Evolutionary conservation across 345 rosid species (phyloP).

Genomic region (Durio zibethinus): DNA sequence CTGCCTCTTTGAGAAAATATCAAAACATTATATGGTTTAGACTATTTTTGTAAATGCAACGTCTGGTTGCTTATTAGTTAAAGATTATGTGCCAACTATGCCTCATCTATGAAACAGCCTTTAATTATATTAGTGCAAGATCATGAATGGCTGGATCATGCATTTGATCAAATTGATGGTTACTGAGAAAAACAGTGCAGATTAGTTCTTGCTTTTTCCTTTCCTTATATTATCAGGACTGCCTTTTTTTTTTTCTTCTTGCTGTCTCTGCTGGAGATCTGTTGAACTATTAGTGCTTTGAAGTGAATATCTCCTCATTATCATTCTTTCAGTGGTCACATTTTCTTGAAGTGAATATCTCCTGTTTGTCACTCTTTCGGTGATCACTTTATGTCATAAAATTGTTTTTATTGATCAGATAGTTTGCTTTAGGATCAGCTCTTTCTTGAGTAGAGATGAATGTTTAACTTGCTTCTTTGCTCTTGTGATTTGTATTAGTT

Average conservation of each 20-base stretch:
- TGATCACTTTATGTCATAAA: neutral
- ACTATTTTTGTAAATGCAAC: neutral
- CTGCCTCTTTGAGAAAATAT: neutral
- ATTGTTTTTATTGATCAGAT: neutral
- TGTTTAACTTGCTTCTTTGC: neutral
- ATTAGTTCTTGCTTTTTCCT: neutral
- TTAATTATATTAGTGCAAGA: neutral
- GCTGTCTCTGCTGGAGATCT: neutral
- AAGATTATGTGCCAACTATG: neutral
- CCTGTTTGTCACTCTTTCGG: neutral
- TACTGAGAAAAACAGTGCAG: neutral
- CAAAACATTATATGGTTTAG: neutral
- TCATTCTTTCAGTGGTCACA: neutral
- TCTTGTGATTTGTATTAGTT: neutral
- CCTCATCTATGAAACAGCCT: constrained; percentile 8
- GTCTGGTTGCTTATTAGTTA: neutral
- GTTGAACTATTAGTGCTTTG: neutral
- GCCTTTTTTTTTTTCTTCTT: neutral
- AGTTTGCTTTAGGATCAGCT: neutral
- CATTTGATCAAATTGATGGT: neutral
- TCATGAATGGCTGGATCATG: neutral
- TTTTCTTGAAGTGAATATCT: neutral
- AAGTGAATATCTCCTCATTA: neutral
- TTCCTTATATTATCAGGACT: neutral
- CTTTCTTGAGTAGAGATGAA: neutral